Conservation (phyloP, 768 basidiomycete species). For the Collybia sp. region DNA sequence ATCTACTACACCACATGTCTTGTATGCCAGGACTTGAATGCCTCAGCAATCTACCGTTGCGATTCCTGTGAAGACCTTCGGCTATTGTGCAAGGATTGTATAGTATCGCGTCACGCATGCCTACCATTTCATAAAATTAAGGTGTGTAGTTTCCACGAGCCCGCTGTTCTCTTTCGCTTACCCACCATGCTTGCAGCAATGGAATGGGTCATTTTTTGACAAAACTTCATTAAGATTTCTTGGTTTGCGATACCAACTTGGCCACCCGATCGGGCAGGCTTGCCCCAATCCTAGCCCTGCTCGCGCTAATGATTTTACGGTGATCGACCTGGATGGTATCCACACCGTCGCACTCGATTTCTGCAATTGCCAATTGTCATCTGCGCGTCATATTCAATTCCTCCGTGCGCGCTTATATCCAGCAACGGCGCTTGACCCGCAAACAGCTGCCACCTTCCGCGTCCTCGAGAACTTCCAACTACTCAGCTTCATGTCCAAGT, state of each 20-base stretch:
- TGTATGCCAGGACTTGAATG: neutral
- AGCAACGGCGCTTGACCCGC: conserved; percentile 12
- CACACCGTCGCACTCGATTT: neutral
- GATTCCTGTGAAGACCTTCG: neutral
- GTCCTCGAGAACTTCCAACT: conserved; percentile 19
- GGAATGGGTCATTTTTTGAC: neutral
- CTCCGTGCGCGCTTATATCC: conserved; percentile 16
- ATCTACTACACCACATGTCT: neutral
- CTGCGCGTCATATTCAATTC: conserved; percentile 11
- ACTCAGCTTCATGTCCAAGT: conserved; percentile 18
- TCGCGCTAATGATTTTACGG: neutral
- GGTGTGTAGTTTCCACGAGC: neutral
- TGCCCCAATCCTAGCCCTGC: neutral
- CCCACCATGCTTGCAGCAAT: neutral
- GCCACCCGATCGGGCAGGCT: neutral
- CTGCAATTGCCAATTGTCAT: neutral
- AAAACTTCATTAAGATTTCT: neutral
- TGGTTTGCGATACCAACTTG: neutral
- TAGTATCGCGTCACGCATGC: neutral
- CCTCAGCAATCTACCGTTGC: neutral
- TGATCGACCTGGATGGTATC: neutral
- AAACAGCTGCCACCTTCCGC: conserved; percentile 14
- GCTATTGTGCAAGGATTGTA: neutral
- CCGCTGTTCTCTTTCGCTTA: neutral
- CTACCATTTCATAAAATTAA: neutral